A percentile compares a stretch with the other conserved stretches of the same genome.
phyloP scores from a whole-genome alignment of 2,329 filamentous ascomycete species.

The Truncatella angustata region DNA sequence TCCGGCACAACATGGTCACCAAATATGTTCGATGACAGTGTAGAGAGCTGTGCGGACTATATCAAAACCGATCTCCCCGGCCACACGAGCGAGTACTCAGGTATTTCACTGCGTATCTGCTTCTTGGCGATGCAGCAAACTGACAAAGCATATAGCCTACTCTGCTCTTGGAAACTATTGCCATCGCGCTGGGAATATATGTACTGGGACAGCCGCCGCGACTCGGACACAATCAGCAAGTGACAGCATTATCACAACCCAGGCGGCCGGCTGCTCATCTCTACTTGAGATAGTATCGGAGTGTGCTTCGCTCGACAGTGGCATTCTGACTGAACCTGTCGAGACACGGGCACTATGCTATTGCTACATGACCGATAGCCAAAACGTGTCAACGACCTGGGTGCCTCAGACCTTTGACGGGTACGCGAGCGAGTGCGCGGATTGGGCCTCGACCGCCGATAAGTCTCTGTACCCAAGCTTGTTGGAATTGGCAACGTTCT shows the following conservation, averaged over 20 bases:
- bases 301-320: slow-evolving; percentile 4
- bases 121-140: too few relatives aligned
- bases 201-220: neutral
- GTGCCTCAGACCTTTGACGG: slow-evolving; percentile 9
- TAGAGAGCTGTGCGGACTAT: slow-evolving; percentile 6
- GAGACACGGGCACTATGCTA: slow-evolving; percentile 12
- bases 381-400: slow-evolving; percentile 9
- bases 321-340: neutral
- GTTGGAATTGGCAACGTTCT: neutral
- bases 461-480: neutral
- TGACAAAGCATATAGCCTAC: slow-evolving; percentile 9
- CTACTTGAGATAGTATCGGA: slow-evolving; percentile 1
- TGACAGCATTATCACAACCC: neutral
- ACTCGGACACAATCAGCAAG: neutral
- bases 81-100: slow-evolving; percentile 1
- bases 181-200: neutral
- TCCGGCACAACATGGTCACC: slow-evolving; percentile 8
- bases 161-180: slow-evolving; percentile 8
- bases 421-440: slow-evolving; percentile 7
- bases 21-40: slow-evolving; percentile 9
- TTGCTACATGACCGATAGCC: slow-evolving; percentile 8
- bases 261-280: slow-evolving; percentile 4
- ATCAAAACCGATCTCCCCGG: slow-evolving; percentile 5
- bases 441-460: slow-evolving; percentile 8
- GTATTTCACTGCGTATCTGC: too few relatives aligned